These are phyloP conservation scores for Cercospora brassicicola DNA, from an alignment of 2,329 filamentous ascomycete species.

Conservation along the genomic window DNA sequence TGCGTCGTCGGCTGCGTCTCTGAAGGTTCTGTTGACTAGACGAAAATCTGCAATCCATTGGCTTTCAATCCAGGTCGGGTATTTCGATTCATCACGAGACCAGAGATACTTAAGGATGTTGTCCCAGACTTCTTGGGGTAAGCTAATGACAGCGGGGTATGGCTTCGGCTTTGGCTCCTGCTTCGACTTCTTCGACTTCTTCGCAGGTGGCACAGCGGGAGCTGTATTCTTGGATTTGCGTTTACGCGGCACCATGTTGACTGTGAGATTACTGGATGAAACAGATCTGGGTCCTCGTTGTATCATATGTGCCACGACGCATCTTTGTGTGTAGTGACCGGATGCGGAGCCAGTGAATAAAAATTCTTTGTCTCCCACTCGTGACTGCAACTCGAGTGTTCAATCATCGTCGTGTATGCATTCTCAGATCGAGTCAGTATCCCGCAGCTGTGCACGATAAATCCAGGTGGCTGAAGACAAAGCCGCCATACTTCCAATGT, in stretches of 20 bases:
- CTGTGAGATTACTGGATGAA: neutral
- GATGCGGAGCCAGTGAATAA: neutral
- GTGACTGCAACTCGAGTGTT: neutral
- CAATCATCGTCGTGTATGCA: neutral
- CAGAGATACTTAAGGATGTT: neutral
- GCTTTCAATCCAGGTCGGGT: neutral
- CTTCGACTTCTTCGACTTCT: neutral
- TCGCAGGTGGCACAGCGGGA: neutral
- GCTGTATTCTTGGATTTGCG: neutral
- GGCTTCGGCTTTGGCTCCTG: neutral
- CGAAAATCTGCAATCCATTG: neutral
- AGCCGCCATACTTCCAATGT: neutral
- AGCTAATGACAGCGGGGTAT: neutral
- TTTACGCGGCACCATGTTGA: neutral
- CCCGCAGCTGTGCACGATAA: neutral
- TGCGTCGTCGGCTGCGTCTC: neutral
- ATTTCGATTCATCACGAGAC: neutral
- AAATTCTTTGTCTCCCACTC: neutral
- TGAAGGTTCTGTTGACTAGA: neutral
- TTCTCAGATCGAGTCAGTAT: neutral
- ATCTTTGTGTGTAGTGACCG: neutral
- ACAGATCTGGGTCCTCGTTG: neutral
- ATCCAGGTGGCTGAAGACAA: neutral
- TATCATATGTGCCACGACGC: neutral
- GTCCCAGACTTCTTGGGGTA: constrained; percentile 1